Evolutionary conservation across 2,329 filamentous ascomycete species (phyloP).

Genomic region (Coleophoma eucalyptorum): DNA sequence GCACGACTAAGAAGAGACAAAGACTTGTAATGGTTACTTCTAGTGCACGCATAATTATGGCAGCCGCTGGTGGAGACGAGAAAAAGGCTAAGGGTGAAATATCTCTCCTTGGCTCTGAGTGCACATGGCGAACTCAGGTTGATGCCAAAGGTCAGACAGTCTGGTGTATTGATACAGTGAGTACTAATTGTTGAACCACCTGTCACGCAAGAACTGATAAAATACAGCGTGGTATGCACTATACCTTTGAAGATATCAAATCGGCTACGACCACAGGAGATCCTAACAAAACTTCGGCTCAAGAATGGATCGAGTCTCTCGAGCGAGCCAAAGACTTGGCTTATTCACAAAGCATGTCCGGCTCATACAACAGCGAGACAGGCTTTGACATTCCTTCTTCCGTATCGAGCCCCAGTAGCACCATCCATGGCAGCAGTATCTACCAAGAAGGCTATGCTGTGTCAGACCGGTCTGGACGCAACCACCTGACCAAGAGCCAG

Average conservation of each 20-base stretch:
- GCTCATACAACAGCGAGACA: conserved; percentile 63
- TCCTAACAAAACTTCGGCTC: conserved; percentile 63
- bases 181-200: conserved; percentile 30
- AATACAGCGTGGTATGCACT: conserved; percentile 73
- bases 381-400: conserved; percentile 67
- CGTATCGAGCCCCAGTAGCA: conserved; percentile 71
- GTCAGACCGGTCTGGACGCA: conserved; percentile 50
- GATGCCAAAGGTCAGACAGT: conserved; percentile 85
- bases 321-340: conserved; percentile 85
- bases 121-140: conserved; percentile 72
- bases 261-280: conserved; percentile 56
- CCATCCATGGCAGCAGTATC: conserved; percentile 56
- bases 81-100: conserved; percentile 94
- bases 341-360: conserved; percentile 64
- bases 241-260: conserved; percentile 92
- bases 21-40: conserved; percentile 94
- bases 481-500: conserved; percentile 57
- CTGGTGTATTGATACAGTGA: conserved; percentile 92
- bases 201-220: conserved; percentile 5
- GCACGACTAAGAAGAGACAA: conserved; percentile 87
- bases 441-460: conserved; percentile 48
- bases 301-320: conserved; percentile 90
- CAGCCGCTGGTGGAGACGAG: conserved; percentile 87
- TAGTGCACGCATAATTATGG: conserved; percentile 83
- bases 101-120: conserved; percentile 73